A percentile compares a stretch with the other conserved stretches of the same genome.
Conservation (phyloP, 495 filamentous ascomycete genomes). For the Eremomyces bilateralis region DNA sequence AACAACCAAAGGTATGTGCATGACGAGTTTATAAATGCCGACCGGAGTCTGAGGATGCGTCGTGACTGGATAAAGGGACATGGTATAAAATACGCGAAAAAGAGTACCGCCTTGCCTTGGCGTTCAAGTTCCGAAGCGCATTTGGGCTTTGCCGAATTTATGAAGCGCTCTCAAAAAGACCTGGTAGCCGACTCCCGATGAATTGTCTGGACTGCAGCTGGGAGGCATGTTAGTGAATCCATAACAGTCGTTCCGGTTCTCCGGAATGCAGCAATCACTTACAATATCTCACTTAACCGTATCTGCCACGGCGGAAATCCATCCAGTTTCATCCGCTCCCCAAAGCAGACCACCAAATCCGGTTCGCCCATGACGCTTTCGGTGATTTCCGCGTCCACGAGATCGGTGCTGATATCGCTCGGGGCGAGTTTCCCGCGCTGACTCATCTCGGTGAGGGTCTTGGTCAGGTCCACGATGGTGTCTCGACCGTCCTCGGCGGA, state of each 20-base stretch:
- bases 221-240: slow-evolving; percentile 1
- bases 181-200: slow-evolving; percentile 64
- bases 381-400: slow-evolving; percentile 76
- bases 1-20: too few species aligned
- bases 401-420: slow-evolving; percentile 57
- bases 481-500: slow-evolving; percentile 76
- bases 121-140: slow-evolving; percentile 69
- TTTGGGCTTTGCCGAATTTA: slow-evolving; percentile 67
- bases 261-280: slow-evolving; percentile 2
- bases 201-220: slow-evolving; percentile 41
- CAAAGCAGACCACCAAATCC: slow-evolving; percentile 73
- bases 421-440: slow-evolving; percentile 65
- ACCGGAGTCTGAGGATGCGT: too few species aligned
- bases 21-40: too few species aligned
- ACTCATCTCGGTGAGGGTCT: slow-evolving; percentile 83
- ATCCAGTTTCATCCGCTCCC: slow-evolving; percentile 54
- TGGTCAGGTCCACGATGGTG: slow-evolving; percentile 85
- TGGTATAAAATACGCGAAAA: too few species aligned
- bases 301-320: slow-evolving; percentile 97
- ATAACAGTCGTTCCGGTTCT: not conserved
- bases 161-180: slow-evolving; percentile 70
- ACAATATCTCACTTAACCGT: slow-evolving; percentile 79
- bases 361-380: slow-evolving; percentile 61
- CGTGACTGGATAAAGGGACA: too few species aligned
- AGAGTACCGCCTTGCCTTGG: too few species aligned